Percentiles rank a stretch among this genome's conserved stretches.
These are phyloP conservation scores for Apostasia shenzhenica DNA, from an alignment of 106 monocot species.

Conservation along the genomic window DNA sequence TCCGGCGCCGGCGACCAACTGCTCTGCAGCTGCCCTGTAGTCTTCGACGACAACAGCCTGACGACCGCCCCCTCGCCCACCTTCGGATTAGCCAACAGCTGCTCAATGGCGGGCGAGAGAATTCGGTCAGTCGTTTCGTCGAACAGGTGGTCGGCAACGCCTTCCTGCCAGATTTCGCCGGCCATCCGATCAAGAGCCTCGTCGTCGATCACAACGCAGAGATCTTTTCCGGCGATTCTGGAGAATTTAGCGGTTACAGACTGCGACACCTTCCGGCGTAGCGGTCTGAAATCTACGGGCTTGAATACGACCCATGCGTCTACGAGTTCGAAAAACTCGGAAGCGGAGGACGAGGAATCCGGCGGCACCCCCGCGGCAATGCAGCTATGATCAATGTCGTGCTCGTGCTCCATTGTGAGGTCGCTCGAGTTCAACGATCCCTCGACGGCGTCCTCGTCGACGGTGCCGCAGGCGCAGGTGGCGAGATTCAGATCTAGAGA, in stretches of 20 bases:
- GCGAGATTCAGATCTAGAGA: slow-evolving; percentile 79
- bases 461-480: slow-evolving; percentile 6
- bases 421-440: slow-evolving; percentile 78
- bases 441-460: slow-evolving; percentile 43
- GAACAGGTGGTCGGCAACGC: slow-evolving; percentile 15
- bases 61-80: slow-evolving; percentile 9
- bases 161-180: slow-evolving; percentile 56
- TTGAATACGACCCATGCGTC: slow-evolving; percentile 65
- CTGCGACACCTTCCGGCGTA: slow-evolving; percentile 36
- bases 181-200: slow-evolving; percentile 58
- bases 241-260: slow-evolving; percentile 36
- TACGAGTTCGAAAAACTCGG: slow-evolving; percentile 41
- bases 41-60: slow-evolving; percentile 26
- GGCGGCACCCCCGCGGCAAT: slow-evolving; percentile 8
- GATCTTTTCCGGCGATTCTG: slow-evolving; percentile 20
- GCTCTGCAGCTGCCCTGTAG: not conserved
- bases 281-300: slow-evolving; percentile 63
- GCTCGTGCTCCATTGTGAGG: slow-evolving; percentile 69
- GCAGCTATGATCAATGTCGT: slow-evolving; percentile 24
- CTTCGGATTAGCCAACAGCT: slow-evolving; percentile 27
- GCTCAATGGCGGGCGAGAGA: slow-evolving; percentile 33
- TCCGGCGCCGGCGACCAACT: slow-evolving; percentile 30
- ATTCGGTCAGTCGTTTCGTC: slow-evolving; percentile 67
- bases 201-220: slow-evolving; percentile 35
- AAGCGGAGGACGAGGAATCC: slow-evolving; percentile 12